phyloP scores from a whole-genome alignment of 2,329 filamentous ascomycete genomes.

The Diaporthe velutina region DNA sequence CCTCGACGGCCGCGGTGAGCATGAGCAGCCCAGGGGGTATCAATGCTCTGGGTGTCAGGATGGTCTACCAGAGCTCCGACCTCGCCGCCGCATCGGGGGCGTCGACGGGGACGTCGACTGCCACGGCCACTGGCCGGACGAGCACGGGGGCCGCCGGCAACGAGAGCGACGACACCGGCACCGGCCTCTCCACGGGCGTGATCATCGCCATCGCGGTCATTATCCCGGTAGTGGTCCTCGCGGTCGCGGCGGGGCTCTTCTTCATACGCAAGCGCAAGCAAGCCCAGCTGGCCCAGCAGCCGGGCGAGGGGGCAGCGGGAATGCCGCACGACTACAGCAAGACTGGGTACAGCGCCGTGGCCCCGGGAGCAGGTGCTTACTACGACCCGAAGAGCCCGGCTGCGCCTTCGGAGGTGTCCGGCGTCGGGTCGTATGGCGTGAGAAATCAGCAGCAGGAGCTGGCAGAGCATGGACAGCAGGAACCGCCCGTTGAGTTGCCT shows the following conservation, averaged over 20 bases:
- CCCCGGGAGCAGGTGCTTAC: neutral
- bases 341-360: constrained; percentile 2
- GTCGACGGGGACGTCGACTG: neutral
- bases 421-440: constrained; percentile 1
- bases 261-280: constrained; percentile 36
- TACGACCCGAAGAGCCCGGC: constrained; percentile 24
- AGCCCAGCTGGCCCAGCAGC: neutral
- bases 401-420: constrained; percentile 18
- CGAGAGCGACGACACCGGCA: neutral
- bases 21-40: constrained; percentile 46
- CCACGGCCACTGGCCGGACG: neutral
- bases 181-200: constrained; percentile 43
- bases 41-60: constrained; percentile 51
- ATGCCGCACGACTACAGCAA: neutral
- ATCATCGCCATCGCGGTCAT: constrained; percentile 48
- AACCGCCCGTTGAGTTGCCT: constrained; percentile 15
- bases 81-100: constrained; percentile 33
- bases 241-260: constrained; percentile 44
- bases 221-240: constrained; percentile 48
- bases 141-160: constrained; percentile 3
- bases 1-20: constrained; percentile 41
- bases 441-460: constrained; percentile 24
- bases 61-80: constrained; percentile 51
- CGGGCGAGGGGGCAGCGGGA: neutral
- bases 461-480: constrained; percentile 15